These are phyloP conservation scores for Scheffersomyces stambukii DNA, from an alignment of 1,139 yeast species.

Conservation along the genomic window DNA sequence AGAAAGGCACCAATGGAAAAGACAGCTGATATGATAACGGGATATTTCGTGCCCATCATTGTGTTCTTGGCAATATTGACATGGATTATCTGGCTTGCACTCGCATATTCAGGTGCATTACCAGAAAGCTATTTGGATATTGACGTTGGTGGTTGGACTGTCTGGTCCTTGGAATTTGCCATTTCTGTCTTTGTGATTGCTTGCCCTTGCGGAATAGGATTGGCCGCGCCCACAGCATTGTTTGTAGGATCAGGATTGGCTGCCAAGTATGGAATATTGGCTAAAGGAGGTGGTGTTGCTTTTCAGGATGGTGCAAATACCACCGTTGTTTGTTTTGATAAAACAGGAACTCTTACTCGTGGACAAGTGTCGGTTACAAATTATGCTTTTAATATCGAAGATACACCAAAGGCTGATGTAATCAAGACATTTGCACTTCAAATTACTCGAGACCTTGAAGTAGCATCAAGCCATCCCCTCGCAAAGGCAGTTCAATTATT, in stretches of 20 bases:
- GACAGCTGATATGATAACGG: constrained; percentile 65
- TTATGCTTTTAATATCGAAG: constrained; percentile 22
- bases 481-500: constrained; percentile 54
- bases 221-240: constrained; percentile 47
- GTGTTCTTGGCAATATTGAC: constrained; percentile 56
- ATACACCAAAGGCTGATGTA: constrained; percentile 10
- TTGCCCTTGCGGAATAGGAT: constrained; percentile 47
- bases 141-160: constrained; percentile 70
- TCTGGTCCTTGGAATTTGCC: constrained; percentile 75
- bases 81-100: constrained; percentile 64
- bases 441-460: constrained; percentile 56
- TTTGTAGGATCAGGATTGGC: constrained; percentile 47
- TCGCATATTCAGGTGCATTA: constrained; percentile 52
- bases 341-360: constrained; percentile 74
- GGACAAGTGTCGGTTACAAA: constrained; percentile 60
- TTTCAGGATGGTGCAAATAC: constrained; percentile 71
- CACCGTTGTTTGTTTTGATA: constrained; percentile 69
- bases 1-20: constrained; percentile 73
- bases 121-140: constrained; percentile 56
- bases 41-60: constrained; percentile 70
- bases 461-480: constrained; percentile 67
- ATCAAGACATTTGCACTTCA: constrained; percentile 37
- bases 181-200: constrained; percentile 70
- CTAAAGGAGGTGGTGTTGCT: constrained; percentile 79
- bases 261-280: constrained; percentile 62